Conservation (phyloP, 192 early-diverging fungal species). For the Entomortierella chlamydospora region DNA sequence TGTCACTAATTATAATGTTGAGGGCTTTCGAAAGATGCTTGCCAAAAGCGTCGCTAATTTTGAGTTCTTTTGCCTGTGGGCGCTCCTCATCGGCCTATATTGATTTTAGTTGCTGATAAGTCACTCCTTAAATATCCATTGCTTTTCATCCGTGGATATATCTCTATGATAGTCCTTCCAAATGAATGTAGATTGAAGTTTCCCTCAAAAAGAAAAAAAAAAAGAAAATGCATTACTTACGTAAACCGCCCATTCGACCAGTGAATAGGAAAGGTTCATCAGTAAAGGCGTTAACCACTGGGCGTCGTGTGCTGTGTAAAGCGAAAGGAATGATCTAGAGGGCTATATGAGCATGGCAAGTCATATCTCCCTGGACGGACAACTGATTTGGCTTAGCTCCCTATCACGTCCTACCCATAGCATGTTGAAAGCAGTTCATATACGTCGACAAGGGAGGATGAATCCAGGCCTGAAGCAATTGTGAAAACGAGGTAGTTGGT, state of each 20-base stretch:
- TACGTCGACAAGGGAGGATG: slow-evolving; percentile 8
- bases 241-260: slow-evolving; percentile 35
- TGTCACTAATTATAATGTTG: slow-evolving; percentile 59
- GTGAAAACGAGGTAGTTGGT: slow-evolving; percentile 41
- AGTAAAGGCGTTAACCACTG: slow-evolving; percentile 35
- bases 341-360: neutral
- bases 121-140: neutral
- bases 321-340: slow-evolving; percentile 19
- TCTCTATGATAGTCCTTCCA: neutral
- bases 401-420: slow-evolving; percentile 19
- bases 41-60: slow-evolving; percentile 44
- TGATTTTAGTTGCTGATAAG: neutral
- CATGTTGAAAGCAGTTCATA: slow-evolving; percentile 33
- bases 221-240: slow-evolving; percentile 9
- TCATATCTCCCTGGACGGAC: neutral
- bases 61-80: slow-evolving; percentile 30
- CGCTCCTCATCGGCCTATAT: slow-evolving; percentile 9
- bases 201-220: no score
- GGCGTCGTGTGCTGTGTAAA: slow-evolving; percentile 19
- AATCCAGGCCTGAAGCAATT: slow-evolving; percentile 25
- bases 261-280: slow-evolving; percentile 23
- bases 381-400: neutral
- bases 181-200: no score
- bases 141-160: neutral
- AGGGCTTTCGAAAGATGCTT: slow-evolving; percentile 55